Base-by-base conservation (phyloP, 495 filamentous ascomycete species). In the Penicillium cataractarum region DNA sequence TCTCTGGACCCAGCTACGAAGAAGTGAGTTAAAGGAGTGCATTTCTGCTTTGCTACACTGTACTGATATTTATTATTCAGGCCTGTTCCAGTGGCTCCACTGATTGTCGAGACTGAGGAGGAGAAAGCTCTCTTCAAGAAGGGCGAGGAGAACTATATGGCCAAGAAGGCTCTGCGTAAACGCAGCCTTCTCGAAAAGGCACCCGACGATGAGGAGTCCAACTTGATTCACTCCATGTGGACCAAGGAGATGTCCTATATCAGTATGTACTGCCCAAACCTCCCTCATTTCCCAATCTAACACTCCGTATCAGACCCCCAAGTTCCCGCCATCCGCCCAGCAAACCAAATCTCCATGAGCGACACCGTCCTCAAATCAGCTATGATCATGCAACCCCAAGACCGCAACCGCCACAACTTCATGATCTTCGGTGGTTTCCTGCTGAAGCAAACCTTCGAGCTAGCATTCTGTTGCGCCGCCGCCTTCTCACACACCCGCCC, bases 361-460 rank as follows among this genome's bases (percentile, higher is more conserved):
- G 76, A 79, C 32, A 92, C 90, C 0, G 78, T 79, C 24, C 80
- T 94, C 29, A 83, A 85, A 58, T 89, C 88, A 1, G 88, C 90
- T 6, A 84, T 84, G 66, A 92, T 96, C 59, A 96, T 96, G 92
- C 91, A 93, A 66, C 92, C 92, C 4, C 91, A 94, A 73, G 87
- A 92, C 70, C 87, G 91, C 35, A 94, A 94, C 74, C 81, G 90
- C 3, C 90, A 94, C 77, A 89, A 91, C 66, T 93, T 92, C 78
- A 93, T 92, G 91, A 92, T 96, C 54, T 96, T 94, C 68, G 92
- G 92, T 24, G 92, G 92, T 21, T 93, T 91, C 73, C 84, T 94
- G 1, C 81, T 96, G 0, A 92, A 92, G 71, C 85, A 89, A 63
- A 89, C 89, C 4, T 93, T 93, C 68, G 92, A 96, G 74, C 82